Evolutionary conservation across 2,329 filamentous ascomycete genomes (phyloP).

Genomic region (Ascochyta viciae-villosae): DNA sequence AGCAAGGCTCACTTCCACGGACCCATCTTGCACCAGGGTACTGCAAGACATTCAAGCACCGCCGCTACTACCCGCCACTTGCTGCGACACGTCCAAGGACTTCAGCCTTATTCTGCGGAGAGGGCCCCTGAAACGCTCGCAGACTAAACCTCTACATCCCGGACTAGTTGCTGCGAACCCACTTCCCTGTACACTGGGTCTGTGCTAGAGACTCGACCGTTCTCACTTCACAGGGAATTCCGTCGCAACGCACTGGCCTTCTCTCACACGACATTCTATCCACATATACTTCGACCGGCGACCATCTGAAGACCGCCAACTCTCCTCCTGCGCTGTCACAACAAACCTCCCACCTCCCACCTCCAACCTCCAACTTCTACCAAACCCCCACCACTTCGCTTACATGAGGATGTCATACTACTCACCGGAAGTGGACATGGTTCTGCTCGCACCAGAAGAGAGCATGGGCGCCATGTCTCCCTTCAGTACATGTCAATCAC

Average conservation of each 20-base stretch:
- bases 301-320: conserved; percentile 26
- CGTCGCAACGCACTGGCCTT: conserved; percentile 40
- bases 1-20: conserved; percentile 36
- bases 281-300: conserved; percentile 30
- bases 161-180: conserved; percentile 37
- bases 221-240: conserved; percentile 35
- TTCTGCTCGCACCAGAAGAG: conserved; percentile 45
- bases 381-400: conserved; percentile 5
- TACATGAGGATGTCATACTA: conserved; percentile 45
- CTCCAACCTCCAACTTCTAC: conserved; percentile 14
- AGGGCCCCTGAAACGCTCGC: conserved; percentile 35
- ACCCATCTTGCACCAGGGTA: conserved; percentile 37
- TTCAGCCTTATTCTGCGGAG: conserved; percentile 49
- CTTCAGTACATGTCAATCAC: conserved; percentile 46
- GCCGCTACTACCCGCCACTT: conserved; percentile 48
- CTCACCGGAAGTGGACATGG: conserved; percentile 47
- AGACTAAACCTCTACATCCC: conserved; percentile 43
- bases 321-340: conserved; percentile 13
- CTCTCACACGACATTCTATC: conserved; percentile 38
- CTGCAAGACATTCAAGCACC: conserved; percentile 47
- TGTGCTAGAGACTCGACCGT: conserved; percentile 41
- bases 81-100: conserved; percentile 31
- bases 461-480: conserved; percentile 45
- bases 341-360: conserved; percentile 14
- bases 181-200: conserved; percentile 38